Conservation (phyloP, 2,329 filamentous ascomycete species). For the Parastagonospora nodorum region DNA sequence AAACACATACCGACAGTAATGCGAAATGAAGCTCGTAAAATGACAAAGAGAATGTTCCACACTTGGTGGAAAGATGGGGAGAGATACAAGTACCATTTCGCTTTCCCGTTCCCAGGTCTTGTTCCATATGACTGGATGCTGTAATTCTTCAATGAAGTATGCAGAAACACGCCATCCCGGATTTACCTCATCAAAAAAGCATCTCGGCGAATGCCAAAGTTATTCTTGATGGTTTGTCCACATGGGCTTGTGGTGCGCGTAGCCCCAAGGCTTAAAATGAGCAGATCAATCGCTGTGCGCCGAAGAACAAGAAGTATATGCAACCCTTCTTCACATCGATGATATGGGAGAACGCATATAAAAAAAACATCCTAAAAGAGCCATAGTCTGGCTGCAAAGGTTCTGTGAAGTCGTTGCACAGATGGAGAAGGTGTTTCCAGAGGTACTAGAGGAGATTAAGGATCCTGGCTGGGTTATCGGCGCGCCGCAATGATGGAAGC, state of each 20-base stretch:
- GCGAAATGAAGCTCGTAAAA: not conserved
- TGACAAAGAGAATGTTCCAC: not conserved
- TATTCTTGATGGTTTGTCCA: not conserved
- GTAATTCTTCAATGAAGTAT: constrained; percentile 3
- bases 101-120: constrained; percentile 5
- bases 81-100: constrained; percentile 2
- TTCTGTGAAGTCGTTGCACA: constrained; percentile 4
- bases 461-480: not conserved
- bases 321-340: not conserved
- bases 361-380: not conserved
- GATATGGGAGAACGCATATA: not conserved
- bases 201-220: not conserved
- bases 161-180: not conserved
- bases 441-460: not conserved
- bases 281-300: too few species aligned
- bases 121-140: constrained; percentile 12
- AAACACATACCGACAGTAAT: constrained; percentile 1
- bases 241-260: not conserved
- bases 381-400: constrained; percentile 6
- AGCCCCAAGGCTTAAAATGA: not conserved
- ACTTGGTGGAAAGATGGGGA: not conserved
- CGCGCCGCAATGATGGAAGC: not conserved
- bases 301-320: not conserved
- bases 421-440: constrained; percentile 5
- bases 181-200: not conserved